Evolutionary conservation across 306 rosid genomes (phyloP).

Genomic region (Cajanus cajan): DNA sequence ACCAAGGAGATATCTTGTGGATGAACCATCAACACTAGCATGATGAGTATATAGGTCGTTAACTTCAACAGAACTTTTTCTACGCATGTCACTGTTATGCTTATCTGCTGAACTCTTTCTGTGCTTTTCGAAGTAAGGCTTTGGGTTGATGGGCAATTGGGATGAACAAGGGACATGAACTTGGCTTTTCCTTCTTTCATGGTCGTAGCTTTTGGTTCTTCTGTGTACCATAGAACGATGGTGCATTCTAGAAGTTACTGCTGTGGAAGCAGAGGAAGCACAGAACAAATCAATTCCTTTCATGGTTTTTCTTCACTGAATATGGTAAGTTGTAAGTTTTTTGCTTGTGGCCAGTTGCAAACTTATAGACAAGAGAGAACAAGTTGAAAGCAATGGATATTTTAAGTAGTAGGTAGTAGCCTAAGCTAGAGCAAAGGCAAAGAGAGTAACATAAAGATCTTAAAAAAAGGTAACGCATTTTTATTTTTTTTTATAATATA

Average conservation of each 20-base stretch:
- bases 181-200: constrained; percentile 34
- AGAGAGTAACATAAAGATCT: not conserved
- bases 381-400: not conserved
- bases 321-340: not conserved
- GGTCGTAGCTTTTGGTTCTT: constrained; percentile 32
- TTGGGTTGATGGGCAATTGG: constrained; percentile 64
- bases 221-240: constrained; percentile 41
- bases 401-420: not conserved
- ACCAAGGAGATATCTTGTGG: constrained; percentile 47
- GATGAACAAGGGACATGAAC: constrained; percentile 69
- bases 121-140: constrained; percentile 45
- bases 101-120: constrained; percentile 47
- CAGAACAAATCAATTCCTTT: constrained; percentile 66
- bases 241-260: constrained; percentile 54
- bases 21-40: constrained; percentile 27
- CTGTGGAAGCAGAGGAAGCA: constrained; percentile 72
- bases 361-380: not conserved
- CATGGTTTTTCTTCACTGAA: constrained; percentile 34
- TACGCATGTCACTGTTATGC: constrained; percentile 32
- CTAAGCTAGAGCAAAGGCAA: not conserved
- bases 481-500: not conserved
- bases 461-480: not conserved
- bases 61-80: constrained; percentile 53
- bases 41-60: constrained; percentile 28
- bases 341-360: not conserved